A percentile compares a stretch with the other conserved stretches of the same genome.
phyloP scores from a whole-genome alignment of 1,284 basidiomycete genomes.

The Trichosporon sp. region DNA sequence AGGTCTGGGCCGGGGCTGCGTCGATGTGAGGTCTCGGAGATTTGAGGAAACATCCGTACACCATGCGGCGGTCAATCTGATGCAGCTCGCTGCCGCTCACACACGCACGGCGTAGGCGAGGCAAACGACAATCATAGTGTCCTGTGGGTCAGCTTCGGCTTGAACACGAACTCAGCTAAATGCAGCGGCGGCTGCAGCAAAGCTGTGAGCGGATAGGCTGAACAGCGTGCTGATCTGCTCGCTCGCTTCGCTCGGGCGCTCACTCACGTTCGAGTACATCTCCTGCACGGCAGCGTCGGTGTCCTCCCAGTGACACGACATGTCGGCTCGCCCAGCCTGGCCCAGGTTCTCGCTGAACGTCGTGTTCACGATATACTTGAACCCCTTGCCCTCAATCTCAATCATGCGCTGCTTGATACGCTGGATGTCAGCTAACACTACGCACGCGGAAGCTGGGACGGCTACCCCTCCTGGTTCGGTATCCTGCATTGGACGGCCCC shows the following conservation, averaged over 20 bases:
- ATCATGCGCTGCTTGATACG: slow-evolving; percentile 40
- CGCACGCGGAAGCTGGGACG: neutral
- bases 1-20: no score
- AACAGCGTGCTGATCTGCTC: neutral
- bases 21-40: no score
- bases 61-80: neutral
- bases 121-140: slow-evolving; percentile 40
- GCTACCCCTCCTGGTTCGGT: neutral
- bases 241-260: no score
- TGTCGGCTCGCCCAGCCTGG: slow-evolving; percentile 44
- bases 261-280: slow-evolving; percentile 43
- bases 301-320: slow-evolving; percentile 47
- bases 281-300: slow-evolving; percentile 41
- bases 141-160: slow-evolving; percentile 20
- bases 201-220: no score
- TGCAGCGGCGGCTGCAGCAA: no score
- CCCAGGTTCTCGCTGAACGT: slow-evolving; percentile 43
- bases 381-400: slow-evolving; percentile 40
- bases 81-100: neutral
- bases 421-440: slow-evolving; percentile 14
- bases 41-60: no score
- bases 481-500: no score
- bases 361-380: slow-evolving; percentile 41
- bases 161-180: no score
- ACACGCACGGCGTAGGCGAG: slow-evolving; percentile 40